phyloP scores from a whole-genome alignment of 2,329 filamentous ascomycete species.

The Alternaria sp. region DNA sequence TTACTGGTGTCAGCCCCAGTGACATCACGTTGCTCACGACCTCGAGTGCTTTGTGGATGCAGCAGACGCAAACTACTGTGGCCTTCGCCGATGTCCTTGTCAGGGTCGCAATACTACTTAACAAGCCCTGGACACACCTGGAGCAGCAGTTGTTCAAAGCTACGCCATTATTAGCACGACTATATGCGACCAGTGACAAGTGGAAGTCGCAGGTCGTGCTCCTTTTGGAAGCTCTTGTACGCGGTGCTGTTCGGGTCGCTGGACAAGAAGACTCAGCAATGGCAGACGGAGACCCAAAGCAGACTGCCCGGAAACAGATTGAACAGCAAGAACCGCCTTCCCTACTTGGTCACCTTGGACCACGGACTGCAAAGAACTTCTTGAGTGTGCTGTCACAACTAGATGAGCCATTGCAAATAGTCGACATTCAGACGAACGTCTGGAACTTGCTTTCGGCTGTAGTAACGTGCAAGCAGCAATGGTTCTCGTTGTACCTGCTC shows the following conservation, averaged over 20 bases:
- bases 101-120: constrained; percentile 70
- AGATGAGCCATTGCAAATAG: constrained; percentile 74
- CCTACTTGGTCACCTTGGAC: constrained; percentile 85
- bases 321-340: constrained; percentile 75
- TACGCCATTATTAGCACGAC: constrained; percentile 74
- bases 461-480: constrained; percentile 88
- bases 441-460: constrained; percentile 90
- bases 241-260: constrained; percentile 67
- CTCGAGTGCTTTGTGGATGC: constrained; percentile 53
- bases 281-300: constrained; percentile 10
- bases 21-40: constrained; percentile 55
- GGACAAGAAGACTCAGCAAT: constrained; percentile 35
- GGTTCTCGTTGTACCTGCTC: constrained; percentile 91
- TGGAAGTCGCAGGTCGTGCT: constrained; percentile 71
- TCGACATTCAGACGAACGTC: constrained; percentile 68
- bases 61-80: constrained; percentile 70
- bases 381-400: constrained; percentile 77
- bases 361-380: constrained; percentile 83
- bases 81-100: constrained; percentile 72
- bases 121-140: constrained; percentile 68
- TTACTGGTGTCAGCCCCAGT: constrained; percentile 55
- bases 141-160: constrained; percentile 83
- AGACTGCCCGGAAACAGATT: not conserved
- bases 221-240: constrained; percentile 75
- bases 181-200: constrained; percentile 72